Conservation (phyloP, 2,329 filamentous ascomycete genomes). For the Botryotinia calthae region DNA sequence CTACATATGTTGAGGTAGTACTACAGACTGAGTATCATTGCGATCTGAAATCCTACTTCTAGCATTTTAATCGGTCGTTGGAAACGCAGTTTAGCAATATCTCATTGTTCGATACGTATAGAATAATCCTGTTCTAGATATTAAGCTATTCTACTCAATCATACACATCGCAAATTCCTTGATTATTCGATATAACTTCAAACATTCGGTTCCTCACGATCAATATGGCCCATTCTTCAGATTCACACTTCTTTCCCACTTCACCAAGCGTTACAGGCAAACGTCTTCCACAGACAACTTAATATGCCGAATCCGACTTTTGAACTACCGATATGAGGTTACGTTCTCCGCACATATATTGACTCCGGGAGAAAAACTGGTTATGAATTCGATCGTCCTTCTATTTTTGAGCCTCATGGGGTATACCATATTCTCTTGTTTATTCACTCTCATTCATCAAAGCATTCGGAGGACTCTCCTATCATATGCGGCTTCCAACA, state of each 20-base stretch:
- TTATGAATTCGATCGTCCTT: constrained; percentile 43
- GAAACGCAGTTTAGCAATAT: neutral
- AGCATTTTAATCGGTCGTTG: neutral
- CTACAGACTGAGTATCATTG: neutral
- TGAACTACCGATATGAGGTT: constrained; percentile 45
- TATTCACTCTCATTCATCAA: constrained; percentile 17
- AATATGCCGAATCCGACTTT: constrained; percentile 18
- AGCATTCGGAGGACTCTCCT: constrained; percentile 16
- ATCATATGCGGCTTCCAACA: constrained; percentile 15
- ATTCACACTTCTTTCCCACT: neutral
- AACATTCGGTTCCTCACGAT: neutral
- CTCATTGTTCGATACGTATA: neutral
- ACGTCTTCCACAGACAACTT: constrained; percentile 6
- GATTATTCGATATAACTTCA: no score
- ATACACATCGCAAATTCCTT: no score
- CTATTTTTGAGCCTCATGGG: constrained; percentile 19
- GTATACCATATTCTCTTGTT: constrained; percentile 17
- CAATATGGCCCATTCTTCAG: neutral
- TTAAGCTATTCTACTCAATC: neutral
- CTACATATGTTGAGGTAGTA: neutral
- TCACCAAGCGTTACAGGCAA: neutral
- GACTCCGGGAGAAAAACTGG: constrained; percentile 44
- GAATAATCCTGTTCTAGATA: neutral
- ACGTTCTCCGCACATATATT: constrained; percentile 46
- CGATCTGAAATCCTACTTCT: neutral